These are phyloP conservation scores for Cercospora janseana DNA, from an alignment of 2,329 filamentous ascomycete species.

Conservation along the genomic window DNA sequence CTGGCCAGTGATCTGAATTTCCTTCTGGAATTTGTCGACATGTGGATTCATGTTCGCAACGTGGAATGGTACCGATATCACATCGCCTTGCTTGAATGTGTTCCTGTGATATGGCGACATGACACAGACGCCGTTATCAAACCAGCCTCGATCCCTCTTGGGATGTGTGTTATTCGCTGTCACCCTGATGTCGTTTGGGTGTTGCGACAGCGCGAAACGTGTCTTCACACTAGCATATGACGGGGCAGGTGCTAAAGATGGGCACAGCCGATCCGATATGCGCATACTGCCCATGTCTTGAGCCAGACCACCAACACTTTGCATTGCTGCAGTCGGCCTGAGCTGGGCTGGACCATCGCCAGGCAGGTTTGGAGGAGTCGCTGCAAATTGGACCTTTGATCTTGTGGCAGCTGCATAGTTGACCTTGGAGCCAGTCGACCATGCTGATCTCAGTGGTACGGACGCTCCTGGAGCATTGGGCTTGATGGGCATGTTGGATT, in stretches of 20 bases:
- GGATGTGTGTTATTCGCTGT: neutral
- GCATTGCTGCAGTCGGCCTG: neutral
- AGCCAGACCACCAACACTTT: neutral
- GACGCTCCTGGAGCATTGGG: too few relatives aligned
- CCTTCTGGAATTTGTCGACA: neutral
- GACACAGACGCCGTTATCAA: conserved; percentile 8
- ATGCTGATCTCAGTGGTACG: neutral
- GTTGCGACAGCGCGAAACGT: neutral
- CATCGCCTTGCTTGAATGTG: conserved; percentile 11
- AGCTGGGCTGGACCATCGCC: neutral
- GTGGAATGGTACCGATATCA: conserved; percentile 13
- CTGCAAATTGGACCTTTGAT: neutral
- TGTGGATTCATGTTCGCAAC: conserved; percentile 8
- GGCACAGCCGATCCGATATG: neutral
- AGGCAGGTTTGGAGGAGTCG: neutral
- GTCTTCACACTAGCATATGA: neutral
- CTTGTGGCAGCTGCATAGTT: neutral
- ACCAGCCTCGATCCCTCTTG: neutral
- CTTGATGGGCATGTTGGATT: too few relatives aligned
- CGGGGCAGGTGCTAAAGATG: neutral
- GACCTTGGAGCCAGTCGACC: neutral
- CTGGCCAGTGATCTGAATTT: neutral
- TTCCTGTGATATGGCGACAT: conserved; percentile 1
- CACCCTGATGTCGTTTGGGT: neutral
- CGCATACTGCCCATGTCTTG: neutral